Base-by-base conservation (phyloP, 1,139 yeast species). In the Yamadazyma sp. region DNA sequence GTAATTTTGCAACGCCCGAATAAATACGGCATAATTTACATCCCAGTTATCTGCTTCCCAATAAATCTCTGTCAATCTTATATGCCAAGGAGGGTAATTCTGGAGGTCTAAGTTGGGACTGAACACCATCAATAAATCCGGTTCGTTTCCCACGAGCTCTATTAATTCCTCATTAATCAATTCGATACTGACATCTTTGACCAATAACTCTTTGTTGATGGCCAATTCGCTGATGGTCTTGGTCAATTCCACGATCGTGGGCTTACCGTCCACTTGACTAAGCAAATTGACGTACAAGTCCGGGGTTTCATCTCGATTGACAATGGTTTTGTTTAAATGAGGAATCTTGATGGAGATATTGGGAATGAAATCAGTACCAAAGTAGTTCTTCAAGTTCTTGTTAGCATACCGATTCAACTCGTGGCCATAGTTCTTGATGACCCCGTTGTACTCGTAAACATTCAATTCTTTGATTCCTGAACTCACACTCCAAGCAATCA, bases 51-150 rank as follows among this genome's bases (percentile, higher is more conserved):
- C 96, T 7, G 86, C 84, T 53, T 87, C 92, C 86, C 95, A 86
- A 63, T 84, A 90, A 52, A 92, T 80, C 56, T 92, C 99, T 8
- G 90, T 77, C 41, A 94, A 75, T 45, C 98, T 74, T 30, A 89
- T 79, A 56, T 92, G 97, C 98, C 98, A 92, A 18, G 99, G 99
- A 14, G 98, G 97, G 59, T 83, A 94, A 23, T 95, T 97, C 59
- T 89, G 95, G 38, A 94, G 73, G 57, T 89, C 95, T 47, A 92
- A 70, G 13, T 70, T 70, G 8, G 97, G 95, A n/a, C 89, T 88
- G 61, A 92, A 92, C 40, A 86, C 67, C 30, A 94, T 70, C 38
- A 92, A 69, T 47, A 92, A 69, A 57, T 94, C 98, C 0, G 98
- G 98, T 58, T 94, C 98, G 10, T 73, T 76, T 3, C 96, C 92